Percentiles rank a stretch among this genome's conserved stretches.
Evolutionary conservation across 176 grass and related monocot genomes (phyloP).

Genomic region (Oryza punctata): DNA sequence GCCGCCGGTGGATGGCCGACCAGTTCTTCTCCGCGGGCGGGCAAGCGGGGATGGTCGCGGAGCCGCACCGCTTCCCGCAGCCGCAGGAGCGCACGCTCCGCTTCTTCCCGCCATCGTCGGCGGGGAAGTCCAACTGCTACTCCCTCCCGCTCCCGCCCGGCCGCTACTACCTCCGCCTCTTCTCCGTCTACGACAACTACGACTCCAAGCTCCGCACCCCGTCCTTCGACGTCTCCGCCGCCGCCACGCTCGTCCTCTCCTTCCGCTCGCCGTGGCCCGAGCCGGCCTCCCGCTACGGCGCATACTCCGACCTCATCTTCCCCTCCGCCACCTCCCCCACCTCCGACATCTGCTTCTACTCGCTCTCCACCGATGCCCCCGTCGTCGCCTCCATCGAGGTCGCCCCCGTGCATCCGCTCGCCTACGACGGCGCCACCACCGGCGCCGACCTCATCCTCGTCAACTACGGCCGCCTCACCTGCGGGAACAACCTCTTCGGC

Average conservation of each 20-base stretch:
- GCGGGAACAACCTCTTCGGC: constrained; percentile 68
- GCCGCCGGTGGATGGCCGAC: constrained; percentile 80
- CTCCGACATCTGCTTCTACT: constrained; percentile 97
- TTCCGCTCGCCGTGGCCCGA: constrained; percentile 95
- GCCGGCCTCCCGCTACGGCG: constrained; percentile 78
- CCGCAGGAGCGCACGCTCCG: constrained; percentile 90
- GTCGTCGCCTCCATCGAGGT: constrained; percentile 86
- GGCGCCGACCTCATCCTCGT: constrained; percentile 71
- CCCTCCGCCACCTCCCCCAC: constrained; percentile 40
- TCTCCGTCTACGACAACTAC: constrained; percentile 99
- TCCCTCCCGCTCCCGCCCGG: constrained; percentile 70
- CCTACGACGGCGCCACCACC: constrained; percentile 81
- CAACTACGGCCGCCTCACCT: constrained; percentile 91
- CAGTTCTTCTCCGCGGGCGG: constrained; percentile 74
- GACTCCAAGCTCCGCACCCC: constrained; percentile 84
- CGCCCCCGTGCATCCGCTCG: constrained; percentile 69
- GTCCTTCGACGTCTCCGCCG: constrained; percentile 89
- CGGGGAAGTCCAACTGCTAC: constrained; percentile 92
- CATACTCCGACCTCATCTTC: constrained; percentile 94
- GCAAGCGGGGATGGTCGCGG: constrained; percentile 66
- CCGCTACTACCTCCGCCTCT: constrained; percentile 92
- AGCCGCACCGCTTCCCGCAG: constrained; percentile 87
- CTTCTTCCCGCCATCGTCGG: constrained; percentile 86
- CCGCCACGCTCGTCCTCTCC: constrained; percentile 85
- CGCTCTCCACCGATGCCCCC: constrained; percentile 86